Percentiles rank a stretch among this genome's conserved stretches.
Evolutionary conservation across 768 basidiomycete species (phyloP).

Genomic region (Agrocybe pediades): DNA sequence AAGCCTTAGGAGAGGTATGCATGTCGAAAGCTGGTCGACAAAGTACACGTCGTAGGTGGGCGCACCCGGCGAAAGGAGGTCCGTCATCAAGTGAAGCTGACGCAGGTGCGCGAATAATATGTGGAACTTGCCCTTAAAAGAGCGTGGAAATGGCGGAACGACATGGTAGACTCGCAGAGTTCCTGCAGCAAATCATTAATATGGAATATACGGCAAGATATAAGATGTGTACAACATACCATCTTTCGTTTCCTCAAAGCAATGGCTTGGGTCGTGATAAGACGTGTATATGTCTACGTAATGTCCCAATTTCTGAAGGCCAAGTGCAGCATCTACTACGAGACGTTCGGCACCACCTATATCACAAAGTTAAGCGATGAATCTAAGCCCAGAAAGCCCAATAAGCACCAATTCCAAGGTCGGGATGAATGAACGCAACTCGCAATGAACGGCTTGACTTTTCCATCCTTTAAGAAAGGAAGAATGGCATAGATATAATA

Average conservation of each 20-base stretch:
- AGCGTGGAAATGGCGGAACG: slow-evolving; percentile 76
- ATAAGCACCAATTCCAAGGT: slow-evolving; percentile 84
- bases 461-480: neutral
- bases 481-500: slow-evolving; percentile 3
- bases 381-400: slow-evolving; percentile 10
- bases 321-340: slow-evolving; percentile 92
- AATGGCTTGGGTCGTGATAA: slow-evolving; percentile 83
- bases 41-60: slow-evolving; percentile 82
- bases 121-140: slow-evolving; percentile 79
- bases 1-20: slow-evolving; percentile 77
- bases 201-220: neutral
- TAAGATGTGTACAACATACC: slow-evolving; percentile 49
- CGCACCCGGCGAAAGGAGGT: slow-evolving; percentile 54
- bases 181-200: slow-evolving; percentile 44
- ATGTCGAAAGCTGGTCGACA: slow-evolving; percentile 94
- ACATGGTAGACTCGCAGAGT: slow-evolving; percentile 77
- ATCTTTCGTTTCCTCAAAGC: slow-evolving; percentile 92
- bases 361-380: slow-evolving; percentile 13
- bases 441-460: slow-evolving; percentile 18
- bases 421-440: slow-evolving; percentile 91
- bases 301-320: slow-evolving; percentile 84
- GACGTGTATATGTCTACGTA: slow-evolving; percentile 90
- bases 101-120: slow-evolving; percentile 87
- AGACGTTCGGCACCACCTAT: slow-evolving; percentile 94
- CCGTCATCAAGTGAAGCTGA: slow-evolving; percentile 78